Base-by-base conservation (phyloP, 805 yeast species). In the Saitoella complicata region DNA sequence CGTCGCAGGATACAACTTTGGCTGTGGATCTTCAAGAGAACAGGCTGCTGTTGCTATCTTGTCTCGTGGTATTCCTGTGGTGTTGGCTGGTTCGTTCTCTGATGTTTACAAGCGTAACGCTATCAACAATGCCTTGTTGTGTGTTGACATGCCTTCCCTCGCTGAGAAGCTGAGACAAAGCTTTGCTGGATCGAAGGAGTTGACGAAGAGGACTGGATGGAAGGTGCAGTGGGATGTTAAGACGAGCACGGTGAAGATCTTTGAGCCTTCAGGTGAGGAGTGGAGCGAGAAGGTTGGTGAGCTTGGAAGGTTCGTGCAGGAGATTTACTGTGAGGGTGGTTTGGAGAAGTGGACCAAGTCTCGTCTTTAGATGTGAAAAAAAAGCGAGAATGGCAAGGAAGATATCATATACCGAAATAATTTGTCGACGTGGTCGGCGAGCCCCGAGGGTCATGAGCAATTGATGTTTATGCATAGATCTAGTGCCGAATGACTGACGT, bases 31-130 rank as follows among this genome's bases (percentile, higher is more conserved):
- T 6, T 85, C 95, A 30, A 78, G 99, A 66, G 99, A 91, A 62
- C 99, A 91, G 67, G 99, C 99, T 3, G 98, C 98, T 33, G 91
- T 98, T n/a, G 87, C 94, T 21, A 80, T 91, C 48, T 70, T 91
- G 52, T 97, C 98, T 38, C 76, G 93, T 57, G 97, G 86, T 52
- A 85, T 91, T 72, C 76, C 77, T 53, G 69, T 91, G 53, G 94
- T 91, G 21, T 95, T 93, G 47, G 82, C 95, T 9, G 99, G 99
- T 33, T 88, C 97, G 1, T 91, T 91, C 59, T 95, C 96, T 57
- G 93, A 91, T 68, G 91, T 88, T 55, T 91, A 91, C 66, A 80
- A 87, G 46, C 76, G 99, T 68, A 91, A 91, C 69, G 78, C 94
- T 46, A 91, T 93, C 64, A 91, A 91, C 71, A 91, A 91, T 61